These are phyloP conservation scores for Tetraselmis striata DNA, from an alignment of 139 green algal species.

Conservation along the genomic window DNA sequence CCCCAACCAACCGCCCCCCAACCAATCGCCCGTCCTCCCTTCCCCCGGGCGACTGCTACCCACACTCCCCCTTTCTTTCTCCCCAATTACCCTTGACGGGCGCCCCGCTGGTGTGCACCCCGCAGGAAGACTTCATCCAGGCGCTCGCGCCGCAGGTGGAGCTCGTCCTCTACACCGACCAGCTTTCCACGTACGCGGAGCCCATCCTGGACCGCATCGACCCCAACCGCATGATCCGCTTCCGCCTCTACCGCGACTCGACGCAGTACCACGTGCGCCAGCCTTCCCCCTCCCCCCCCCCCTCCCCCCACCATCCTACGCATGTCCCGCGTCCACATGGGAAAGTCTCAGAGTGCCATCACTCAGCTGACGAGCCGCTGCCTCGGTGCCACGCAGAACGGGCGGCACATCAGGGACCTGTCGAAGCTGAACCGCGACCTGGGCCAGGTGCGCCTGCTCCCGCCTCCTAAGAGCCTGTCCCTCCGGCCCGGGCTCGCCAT, in stretches of 20 bases:
- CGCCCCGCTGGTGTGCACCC: too few relatives aligned
- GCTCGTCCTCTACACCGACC: slow-evolving; percentile 90
- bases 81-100: too few relatives aligned
- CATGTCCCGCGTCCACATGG: too few relatives aligned
- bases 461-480: too few relatives aligned
- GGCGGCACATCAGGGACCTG: slow-evolving; percentile 58
- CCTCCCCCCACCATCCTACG: background rate
- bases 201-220: slow-evolving; percentile 91
- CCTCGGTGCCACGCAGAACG: too few relatives aligned
- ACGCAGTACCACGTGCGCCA: slow-evolving; percentile 85
- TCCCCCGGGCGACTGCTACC: too few relatives aligned
- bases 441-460: slow-evolving; percentile 71
- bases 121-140: slow-evolving; percentile 75
- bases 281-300: background rate
- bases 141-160: slow-evolving; percentile 87
- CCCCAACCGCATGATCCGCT: slow-evolving; percentile 59
- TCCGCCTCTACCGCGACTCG: slow-evolving; percentile 79
- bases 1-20: too few relatives aligned
- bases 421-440: slow-evolving; percentile 93
- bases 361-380: too few relatives aligned
- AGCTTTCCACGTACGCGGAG: slow-evolving; percentile 77
- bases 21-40: too few relatives aligned
- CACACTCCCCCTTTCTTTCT: too few relatives aligned
- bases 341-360: too few relatives aligned
- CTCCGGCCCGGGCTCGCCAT: too few relatives aligned